Evolutionary conservation across 768 basidiomycete genomes (phyloP).

Genomic region (Astraeus odoratus): DNA sequence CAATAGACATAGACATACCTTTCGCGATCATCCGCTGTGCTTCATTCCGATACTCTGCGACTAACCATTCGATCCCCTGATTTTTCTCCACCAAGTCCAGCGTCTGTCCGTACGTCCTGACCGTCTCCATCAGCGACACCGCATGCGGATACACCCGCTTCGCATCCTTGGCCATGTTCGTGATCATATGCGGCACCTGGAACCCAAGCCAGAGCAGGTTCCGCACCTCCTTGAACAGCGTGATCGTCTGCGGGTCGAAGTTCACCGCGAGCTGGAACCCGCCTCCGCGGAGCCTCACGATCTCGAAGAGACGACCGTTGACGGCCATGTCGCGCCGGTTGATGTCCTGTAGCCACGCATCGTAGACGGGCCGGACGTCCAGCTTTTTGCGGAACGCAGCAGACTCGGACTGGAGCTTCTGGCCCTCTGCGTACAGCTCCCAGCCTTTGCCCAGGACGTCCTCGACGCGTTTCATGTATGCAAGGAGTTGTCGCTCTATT

Average conservation of each 20-base stretch:
- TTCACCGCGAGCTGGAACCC: conserved; percentile 89
- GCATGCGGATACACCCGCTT: conserved; percentile 98
- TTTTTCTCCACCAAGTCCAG: conserved; percentile 86
- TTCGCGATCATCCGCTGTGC: conserved; percentile 88
- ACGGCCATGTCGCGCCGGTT: conserved; percentile 89
- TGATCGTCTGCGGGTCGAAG: conserved; percentile 98
- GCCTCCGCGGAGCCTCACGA: conserved; percentile 66
- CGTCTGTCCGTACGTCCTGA: conserved; percentile 96
- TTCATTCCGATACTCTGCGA: conserved; percentile 91
- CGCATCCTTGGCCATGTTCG: conserved; percentile 97
- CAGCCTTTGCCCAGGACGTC: conserved; percentile 97
- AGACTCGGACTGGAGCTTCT: conserved; percentile 90
- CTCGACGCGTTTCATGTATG: conserved; percentile 99
- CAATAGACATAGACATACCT: conserved; percentile 45
- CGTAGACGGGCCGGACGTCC: conserved; percentile 88
- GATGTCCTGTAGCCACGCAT: conserved; percentile 96
- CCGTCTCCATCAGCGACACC: conserved; percentile 97
- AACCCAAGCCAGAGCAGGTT: conserved; percentile 95
- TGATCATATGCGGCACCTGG: conserved; percentile 89
- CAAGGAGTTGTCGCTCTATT: conserved; percentile 90
- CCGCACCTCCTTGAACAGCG: conserved; percentile 96
- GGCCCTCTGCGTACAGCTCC: conserved; percentile 99
- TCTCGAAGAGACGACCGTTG: conserved; percentile 88
- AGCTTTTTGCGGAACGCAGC: conserved; percentile 92
- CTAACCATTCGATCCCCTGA: conserved; percentile 87